Conservation (phyloP, 192 early-diverging fungal genomes). For the Chytriomyces hyalinus region DNA sequence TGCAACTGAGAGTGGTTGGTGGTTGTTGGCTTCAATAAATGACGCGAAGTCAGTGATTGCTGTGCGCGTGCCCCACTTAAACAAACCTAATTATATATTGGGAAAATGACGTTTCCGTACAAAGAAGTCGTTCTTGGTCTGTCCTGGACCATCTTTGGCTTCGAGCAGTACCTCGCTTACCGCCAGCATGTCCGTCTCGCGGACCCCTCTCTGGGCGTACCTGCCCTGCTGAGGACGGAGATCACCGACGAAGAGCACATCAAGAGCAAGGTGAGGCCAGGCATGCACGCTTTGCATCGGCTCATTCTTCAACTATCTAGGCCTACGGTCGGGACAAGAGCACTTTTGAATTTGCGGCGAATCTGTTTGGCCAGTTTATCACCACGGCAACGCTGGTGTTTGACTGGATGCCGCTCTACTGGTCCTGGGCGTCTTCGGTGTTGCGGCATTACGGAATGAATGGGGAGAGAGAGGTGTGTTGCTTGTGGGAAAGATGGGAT, state of each 20-base stretch:
- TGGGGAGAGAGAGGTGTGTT: slow-evolving; percentile 70
- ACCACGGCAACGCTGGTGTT: slow-evolving; percentile 69
- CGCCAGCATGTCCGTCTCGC: slow-evolving; percentile 78
- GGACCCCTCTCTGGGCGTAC: slow-evolving; percentile 58
- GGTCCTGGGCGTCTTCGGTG: slow-evolving; percentile 62
- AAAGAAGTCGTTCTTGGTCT: slow-evolving; percentile 81
- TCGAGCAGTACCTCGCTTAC: slow-evolving; percentile 83
- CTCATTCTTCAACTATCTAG: slow-evolving; percentile 33
- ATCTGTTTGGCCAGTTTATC: slow-evolving; percentile 68
- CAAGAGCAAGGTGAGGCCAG: slow-evolving; percentile 60
- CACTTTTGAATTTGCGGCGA: slow-evolving; percentile 73
- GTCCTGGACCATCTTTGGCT: slow-evolving; percentile 71
- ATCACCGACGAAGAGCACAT: slow-evolving; percentile 77
- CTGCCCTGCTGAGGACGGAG: slow-evolving; percentile 71
- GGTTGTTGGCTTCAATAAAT: no score
- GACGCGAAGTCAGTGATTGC: no score
- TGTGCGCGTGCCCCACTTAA: no score
- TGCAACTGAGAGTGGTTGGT: no score
- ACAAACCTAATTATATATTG: no score
- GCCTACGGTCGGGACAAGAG: slow-evolving; percentile 84
- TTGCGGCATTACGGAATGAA: slow-evolving; percentile 61
- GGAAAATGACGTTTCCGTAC: slow-evolving; percentile 60
- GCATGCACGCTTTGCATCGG: not conserved
- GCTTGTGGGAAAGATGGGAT: not conserved
- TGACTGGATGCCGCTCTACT: slow-evolving; percentile 76